Conservation (phyloP, 2,329 filamentous ascomycete genomes). For the Bipolaris victoriae region DNA sequence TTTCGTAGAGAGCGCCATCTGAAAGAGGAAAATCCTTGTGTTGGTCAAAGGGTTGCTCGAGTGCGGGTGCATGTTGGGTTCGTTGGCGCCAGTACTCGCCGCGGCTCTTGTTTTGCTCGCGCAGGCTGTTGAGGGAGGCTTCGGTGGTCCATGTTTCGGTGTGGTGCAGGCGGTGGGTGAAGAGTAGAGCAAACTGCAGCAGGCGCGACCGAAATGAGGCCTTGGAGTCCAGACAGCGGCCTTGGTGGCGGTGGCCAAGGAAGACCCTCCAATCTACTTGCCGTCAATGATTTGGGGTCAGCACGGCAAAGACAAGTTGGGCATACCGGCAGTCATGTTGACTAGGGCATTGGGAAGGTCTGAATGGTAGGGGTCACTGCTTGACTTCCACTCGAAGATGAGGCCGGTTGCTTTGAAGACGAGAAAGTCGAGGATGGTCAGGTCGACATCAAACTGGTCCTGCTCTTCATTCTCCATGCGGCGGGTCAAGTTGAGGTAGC, state of each 20-base stretch:
- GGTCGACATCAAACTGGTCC: constrained; percentile 57
- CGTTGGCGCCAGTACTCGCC: constrained; percentile 33
- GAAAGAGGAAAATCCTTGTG: constrained; percentile 38
- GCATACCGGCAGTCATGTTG: constrained; percentile 44
- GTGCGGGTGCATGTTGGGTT: constrained; percentile 30
- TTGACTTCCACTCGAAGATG: constrained; percentile 48
- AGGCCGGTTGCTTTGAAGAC: constrained; percentile 54
- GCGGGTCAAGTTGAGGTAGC: constrained; percentile 41
- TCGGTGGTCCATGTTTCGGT: constrained; percentile 48
- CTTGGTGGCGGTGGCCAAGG: constrained; percentile 51
- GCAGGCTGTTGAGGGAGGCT: constrained; percentile 45
- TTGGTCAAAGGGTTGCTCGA: constrained; percentile 33
- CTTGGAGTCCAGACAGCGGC: constrained; percentile 44
- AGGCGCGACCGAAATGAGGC: constrained; percentile 57
- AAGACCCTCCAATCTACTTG: constrained; percentile 52
- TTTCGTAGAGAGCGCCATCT: constrained; percentile 35
- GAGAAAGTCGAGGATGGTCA: constrained; percentile 64
- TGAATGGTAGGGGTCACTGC: constrained; percentile 38
- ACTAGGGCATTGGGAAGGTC: constrained; percentile 41
- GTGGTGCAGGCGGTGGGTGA: constrained; percentile 52
- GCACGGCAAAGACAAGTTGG: too few relatives aligned
- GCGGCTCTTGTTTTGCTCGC: constrained; percentile 46
- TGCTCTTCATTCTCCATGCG: constrained; percentile 44
- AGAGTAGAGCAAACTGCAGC: constrained; percentile 55
- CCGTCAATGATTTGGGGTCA: background rate